Conservation (phyloP, 306 rosid genomes). For the Sphenostylis stenocarpa region DNA sequence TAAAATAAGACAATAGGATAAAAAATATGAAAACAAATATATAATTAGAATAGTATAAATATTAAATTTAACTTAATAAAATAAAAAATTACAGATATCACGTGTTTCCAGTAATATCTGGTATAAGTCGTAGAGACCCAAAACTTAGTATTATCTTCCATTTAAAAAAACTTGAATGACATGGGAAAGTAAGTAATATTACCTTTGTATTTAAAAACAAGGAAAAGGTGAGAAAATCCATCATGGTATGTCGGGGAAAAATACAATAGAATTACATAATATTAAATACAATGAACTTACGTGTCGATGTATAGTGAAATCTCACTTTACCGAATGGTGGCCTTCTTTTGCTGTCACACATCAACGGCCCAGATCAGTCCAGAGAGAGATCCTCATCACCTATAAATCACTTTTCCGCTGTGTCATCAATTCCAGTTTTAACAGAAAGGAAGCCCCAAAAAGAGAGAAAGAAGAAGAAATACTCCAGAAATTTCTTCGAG, state of each 20-base stretch:
- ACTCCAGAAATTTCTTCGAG: conserved; percentile 44
- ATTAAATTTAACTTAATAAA: too few relatives aligned
- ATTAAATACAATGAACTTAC: neutral
- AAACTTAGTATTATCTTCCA: too few relatives aligned
- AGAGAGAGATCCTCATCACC: conserved; percentile 26
- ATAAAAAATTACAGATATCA: too few relatives aligned
- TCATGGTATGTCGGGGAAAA: neutral
- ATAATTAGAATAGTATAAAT: too few relatives aligned
- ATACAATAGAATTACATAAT: neutral
- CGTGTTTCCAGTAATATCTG: too few relatives aligned
- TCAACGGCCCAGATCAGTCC: conserved; percentile 37
- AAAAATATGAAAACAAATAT: too few relatives aligned
- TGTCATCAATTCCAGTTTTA: neutral
- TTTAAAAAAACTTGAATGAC: too few relatives aligned
- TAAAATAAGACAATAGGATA: too few relatives aligned
- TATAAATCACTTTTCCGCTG: conserved; percentile 16
- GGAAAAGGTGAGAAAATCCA: neutral
- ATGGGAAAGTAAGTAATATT: neutral
- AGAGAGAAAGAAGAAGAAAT: conserved; percentile 9
- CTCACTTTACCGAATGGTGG: conserved; percentile 28
- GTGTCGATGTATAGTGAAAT: conserved; percentile 35
- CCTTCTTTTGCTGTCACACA: neutral
- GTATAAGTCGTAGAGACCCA: too few relatives aligned
- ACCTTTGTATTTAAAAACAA: neutral
- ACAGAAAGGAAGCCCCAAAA: neutral